Conservation (phyloP, 768 basidiomycete species). For the Leccinum olivaceopallidum region DNA sequence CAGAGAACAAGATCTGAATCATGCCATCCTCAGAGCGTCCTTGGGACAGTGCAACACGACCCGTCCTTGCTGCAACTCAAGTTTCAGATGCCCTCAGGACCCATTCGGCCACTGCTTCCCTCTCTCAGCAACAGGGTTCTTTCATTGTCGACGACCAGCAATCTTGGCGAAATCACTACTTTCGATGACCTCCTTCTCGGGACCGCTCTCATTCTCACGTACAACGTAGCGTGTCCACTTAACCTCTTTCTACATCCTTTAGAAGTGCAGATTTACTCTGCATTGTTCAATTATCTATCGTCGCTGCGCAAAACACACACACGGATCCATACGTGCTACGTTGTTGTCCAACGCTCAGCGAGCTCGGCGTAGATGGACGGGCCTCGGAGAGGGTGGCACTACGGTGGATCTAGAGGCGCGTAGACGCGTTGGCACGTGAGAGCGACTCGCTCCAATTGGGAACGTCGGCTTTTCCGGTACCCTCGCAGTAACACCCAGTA, state of each 20-base stretch:
- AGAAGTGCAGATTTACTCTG: constrained; percentile 73
- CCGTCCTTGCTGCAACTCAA: constrained; percentile 69
- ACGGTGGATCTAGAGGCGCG: constrained; percentile 58
- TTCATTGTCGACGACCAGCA: constrained; percentile 43
- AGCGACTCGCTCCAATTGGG: constrained; percentile 7
- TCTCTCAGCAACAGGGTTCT: constrained; percentile 50
- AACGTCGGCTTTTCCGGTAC: background rate
- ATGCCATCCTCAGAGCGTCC: constrained; percentile 84
- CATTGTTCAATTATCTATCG: constrained; percentile 80
- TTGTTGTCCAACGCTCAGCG: constrained; percentile 85
- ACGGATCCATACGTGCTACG: constrained; percentile 73
- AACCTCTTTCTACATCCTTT: constrained; percentile 83
- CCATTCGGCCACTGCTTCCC: constrained; percentile 78
- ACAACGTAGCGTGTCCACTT: constrained; percentile 80
- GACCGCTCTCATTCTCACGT: constrained; percentile 69
- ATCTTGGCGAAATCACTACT: constrained; percentile 42
- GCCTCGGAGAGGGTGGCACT: constrained; percentile 83
- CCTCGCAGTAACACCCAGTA: background rate
- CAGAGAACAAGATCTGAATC: constrained; percentile 86
- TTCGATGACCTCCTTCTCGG: constrained; percentile 82
- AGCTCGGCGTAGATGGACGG: constrained; percentile 82
- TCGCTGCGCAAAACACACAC: constrained; percentile 84
- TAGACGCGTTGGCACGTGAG: constrained; percentile 26
- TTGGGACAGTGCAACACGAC: constrained; percentile 87
- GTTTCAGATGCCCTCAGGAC: constrained; percentile 79